Conservation (phyloP, 2,329 filamentous ascomycete genomes). For the Clarireedia homoeocarpa region DNA sequence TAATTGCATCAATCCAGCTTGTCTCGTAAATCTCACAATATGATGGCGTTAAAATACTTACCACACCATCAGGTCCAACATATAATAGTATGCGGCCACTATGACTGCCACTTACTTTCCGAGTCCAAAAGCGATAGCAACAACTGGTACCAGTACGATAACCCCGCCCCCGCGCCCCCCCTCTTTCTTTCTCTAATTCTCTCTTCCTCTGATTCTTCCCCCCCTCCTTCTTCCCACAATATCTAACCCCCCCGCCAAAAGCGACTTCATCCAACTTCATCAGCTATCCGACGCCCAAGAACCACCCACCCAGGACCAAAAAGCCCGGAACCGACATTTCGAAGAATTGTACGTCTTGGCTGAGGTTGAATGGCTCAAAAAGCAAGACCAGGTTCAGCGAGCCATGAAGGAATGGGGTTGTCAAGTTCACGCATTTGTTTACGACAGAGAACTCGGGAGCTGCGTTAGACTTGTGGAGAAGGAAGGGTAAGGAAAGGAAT, state of each 20-base stretch:
- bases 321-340: constrained; percentile 43
- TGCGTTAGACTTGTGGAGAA: constrained; percentile 43
- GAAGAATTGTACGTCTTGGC: constrained; percentile 56
- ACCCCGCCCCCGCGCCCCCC: constrained; percentile 14
- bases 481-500: constrained; percentile 14
- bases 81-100: constrained; percentile 48
- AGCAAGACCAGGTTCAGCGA: constrained; percentile 50
- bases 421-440: constrained; percentile 55
- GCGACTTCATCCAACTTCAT: constrained; percentile 22
- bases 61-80: constrained; percentile 38
- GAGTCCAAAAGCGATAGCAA: constrained; percentile 38
- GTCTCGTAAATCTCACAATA: too few species aligned
- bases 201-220: not conserved
- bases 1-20: not conserved
- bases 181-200: too few species aligned
- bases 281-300: constrained; percentile 7
- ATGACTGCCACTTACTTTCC: constrained; percentile 44
- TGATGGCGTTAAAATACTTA: not conserved
- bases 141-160: constrained; percentile 44
- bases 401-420: constrained; percentile 52
- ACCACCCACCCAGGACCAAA: not conserved
- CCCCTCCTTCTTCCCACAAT: not conserved
- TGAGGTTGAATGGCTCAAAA: constrained; percentile 47
- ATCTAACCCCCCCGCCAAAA: not conserved
- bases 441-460: constrained; percentile 48